Evolutionary conservation across 1,284 basidiomycete species (phyloP), one percentile per base, ranked within the genome.

Genomic region (Fistulinella cinereoalba): DNA sequence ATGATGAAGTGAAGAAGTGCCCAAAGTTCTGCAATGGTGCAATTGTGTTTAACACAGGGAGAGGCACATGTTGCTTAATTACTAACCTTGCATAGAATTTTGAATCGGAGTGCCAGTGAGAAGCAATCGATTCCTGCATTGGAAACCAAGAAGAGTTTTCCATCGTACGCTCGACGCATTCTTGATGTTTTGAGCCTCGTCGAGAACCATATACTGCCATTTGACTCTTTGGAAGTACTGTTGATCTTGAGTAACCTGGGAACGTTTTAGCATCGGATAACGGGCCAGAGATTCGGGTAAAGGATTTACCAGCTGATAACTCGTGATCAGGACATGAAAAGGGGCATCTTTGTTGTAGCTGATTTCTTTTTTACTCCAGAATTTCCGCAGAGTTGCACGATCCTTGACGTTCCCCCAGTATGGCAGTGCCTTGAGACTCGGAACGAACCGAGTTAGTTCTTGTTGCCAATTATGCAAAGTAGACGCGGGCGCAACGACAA

Each of bases 391-490:
- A 2, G 92, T 94, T 29, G 93, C 82, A 45, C 97, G 87, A 64
- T 99, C 97, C 69, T 97, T 98, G 49, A 95, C 90, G 57, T 90
- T 93, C 41, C 97, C 97, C 97, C 97, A 99, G 67, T 99, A 99
- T 1, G 97, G 97, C 31, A 99, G 68, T 1, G 94, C 92, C 69
- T 98, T 99, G 53, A 99, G 79, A 37, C 79, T 77, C 21, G 97
- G 97, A 4, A 97, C 93, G 66, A 99, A 99, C 24, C 92, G 86
- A 23, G 92, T 89, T 49, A 99, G 81, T 69, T 99, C 97, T 65
- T 99, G 97, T 67, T 99, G 96, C 97, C 97, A 99, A 64, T 99
- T 99, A 71, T 99, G 97, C 54, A 99, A 74, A 0, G 97, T 99
- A 6, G 96, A 98, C 1, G 95, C 90, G 1, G 97, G 97, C 1